Evolutionary conservation across 257 asterid species (phyloP).

Genomic region (Nemophila menziesii): DNA sequence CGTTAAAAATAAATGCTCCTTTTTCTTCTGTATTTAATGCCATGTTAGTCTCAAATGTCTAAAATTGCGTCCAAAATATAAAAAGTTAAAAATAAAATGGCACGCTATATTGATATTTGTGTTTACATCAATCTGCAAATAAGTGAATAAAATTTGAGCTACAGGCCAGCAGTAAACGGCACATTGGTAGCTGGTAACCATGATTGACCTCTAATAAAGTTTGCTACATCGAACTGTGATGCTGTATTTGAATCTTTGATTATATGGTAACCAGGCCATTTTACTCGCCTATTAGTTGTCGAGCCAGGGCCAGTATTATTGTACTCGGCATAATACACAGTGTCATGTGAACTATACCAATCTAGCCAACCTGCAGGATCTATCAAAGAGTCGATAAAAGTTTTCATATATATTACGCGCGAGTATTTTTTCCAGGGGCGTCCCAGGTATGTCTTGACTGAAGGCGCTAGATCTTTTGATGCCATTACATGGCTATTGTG

Average conservation of each 20-base stretch:
- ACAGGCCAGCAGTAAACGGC: conserved; percentile 51
- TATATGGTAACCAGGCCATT: conserved; percentile 60
- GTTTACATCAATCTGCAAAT: too few species aligned
- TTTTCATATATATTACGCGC: neutral
- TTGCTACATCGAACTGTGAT: conserved; percentile 31
- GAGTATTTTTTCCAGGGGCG: conserved; percentile 3
- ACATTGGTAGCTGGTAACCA: conserved; percentile 62
- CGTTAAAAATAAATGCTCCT: too few species aligned
- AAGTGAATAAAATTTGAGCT: neutral
- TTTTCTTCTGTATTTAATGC: too few species aligned
- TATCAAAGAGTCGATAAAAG: neutral
- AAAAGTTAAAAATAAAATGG: too few species aligned
- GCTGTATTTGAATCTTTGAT: conserved; percentile 44
- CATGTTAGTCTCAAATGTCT: too few species aligned
- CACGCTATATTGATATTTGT: too few species aligned
- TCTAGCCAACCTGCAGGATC: conserved; percentile 3
- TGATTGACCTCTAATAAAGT: conserved; percentile 41
- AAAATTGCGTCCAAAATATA: too few species aligned
- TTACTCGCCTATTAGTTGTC: neutral
- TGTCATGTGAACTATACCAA: neutral
- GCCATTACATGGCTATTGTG: conserved; percentile 57
- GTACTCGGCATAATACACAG: conserved; percentile 1
- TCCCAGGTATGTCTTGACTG: conserved; percentile 13
- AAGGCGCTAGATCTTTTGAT: conserved; percentile 33
- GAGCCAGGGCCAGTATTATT: conserved; percentile 1